A percentile compares a stretch with the other conserved stretches of the same genome.
Evolutionary conservation across 2,329 filamentous ascomycete genomes (phyloP).

Genomic region (Apiospora kogelbergensis): DNA sequence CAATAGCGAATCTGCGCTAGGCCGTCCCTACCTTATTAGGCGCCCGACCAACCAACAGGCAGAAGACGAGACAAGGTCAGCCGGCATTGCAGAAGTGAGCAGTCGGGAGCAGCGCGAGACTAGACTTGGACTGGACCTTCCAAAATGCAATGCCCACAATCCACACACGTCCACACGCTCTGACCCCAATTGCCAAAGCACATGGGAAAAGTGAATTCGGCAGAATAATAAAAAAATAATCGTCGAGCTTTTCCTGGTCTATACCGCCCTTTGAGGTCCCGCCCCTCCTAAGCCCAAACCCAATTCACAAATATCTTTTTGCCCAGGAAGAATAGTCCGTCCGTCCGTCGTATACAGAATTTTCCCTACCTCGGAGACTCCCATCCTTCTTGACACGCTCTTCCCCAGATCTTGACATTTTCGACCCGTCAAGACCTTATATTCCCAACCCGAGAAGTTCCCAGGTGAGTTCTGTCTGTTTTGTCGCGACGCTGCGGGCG

Average conservation of each 20-base stretch:
- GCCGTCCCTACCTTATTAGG: slow-evolving; percentile 7
- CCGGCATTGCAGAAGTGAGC: background rate
- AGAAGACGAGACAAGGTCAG: background rate
- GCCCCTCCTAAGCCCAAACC: slow-evolving; percentile 3
- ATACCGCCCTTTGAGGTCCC: background rate
- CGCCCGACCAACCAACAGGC: background rate
- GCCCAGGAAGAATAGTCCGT: slow-evolving; percentile 1
- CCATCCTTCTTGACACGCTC: background rate
- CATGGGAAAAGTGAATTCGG: slow-evolving; percentile 7
- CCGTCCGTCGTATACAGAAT: slow-evolving; percentile 5
- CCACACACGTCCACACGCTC: background rate
- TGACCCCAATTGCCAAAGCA: slow-evolving; percentile 7
- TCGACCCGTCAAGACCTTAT: background rate
- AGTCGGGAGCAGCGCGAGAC: background rate
- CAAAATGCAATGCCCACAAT: slow-evolving; percentile 7
- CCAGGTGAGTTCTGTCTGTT: background rate
- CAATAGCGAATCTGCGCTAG: slow-evolving; percentile 1
- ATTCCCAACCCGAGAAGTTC: background rate
- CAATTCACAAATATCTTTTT: slow-evolving; percentile 9
- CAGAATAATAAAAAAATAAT: slow-evolving; percentile 3
- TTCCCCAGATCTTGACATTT: slow-evolving; percentile 2
- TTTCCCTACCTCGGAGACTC: slow-evolving; percentile 3
- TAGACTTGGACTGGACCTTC: background rate
- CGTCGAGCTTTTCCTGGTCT: background rate
- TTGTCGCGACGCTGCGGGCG: background rate